These are phyloP conservation scores for Sclerotinia glacialis DNA, from an alignment of 2,329 filamentous ascomycete genomes.

Conservation along the genomic window DNA sequence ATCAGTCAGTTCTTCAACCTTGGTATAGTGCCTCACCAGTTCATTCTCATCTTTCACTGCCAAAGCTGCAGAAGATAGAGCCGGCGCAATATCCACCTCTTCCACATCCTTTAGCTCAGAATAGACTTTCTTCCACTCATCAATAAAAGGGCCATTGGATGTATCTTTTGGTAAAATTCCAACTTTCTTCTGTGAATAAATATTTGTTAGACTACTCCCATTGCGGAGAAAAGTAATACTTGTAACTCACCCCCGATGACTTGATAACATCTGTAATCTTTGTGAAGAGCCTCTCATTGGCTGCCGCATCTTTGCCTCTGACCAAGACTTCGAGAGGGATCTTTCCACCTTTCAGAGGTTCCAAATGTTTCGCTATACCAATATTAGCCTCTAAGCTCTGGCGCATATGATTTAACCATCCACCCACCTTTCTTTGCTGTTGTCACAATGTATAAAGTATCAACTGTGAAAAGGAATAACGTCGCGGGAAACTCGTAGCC, in stretches of 20 bases:
- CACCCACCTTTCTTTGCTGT: slow-evolving; percentile 89
- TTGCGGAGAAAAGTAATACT: neutral
- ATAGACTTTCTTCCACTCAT: slow-evolving; percentile 91
- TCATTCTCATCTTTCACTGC: slow-evolving; percentile 94
- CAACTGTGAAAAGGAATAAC: slow-evolving; percentile 84
- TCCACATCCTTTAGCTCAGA: slow-evolving; percentile 78
- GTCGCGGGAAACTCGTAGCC: slow-evolving; percentile 98
- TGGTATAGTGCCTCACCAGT: slow-evolving; percentile 51
- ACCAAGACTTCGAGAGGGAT: slow-evolving; percentile 90
- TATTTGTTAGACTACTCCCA: slow-evolving; percentile 21
- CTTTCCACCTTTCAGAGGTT: slow-evolving; percentile 87
- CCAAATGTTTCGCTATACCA: slow-evolving; percentile 78
- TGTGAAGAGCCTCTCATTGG: slow-evolving; percentile 87
- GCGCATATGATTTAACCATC: neutral
- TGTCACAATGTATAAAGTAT: slow-evolving; percentile 87
- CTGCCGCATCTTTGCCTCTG: slow-evolving; percentile 83
- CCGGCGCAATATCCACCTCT: slow-evolving; percentile 79
- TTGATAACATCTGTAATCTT: slow-evolving; percentile 86
- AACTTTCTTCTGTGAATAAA: slow-evolving; percentile 69
- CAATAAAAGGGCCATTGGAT: slow-evolving; percentile 82
- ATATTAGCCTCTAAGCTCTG: slow-evolving; percentile 38
- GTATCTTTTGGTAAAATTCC: slow-evolving; percentile 82
- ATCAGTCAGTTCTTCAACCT: slow-evolving; percentile 16
- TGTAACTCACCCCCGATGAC: slow-evolving; percentile 68
- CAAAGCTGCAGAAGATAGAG: slow-evolving; percentile 79